Percentiles rank a stretch among this genome's conserved stretches.
Conservation (phyloP, 2,329 filamentous ascomycete species). For the Pochonia chlamydosporia region DNA sequence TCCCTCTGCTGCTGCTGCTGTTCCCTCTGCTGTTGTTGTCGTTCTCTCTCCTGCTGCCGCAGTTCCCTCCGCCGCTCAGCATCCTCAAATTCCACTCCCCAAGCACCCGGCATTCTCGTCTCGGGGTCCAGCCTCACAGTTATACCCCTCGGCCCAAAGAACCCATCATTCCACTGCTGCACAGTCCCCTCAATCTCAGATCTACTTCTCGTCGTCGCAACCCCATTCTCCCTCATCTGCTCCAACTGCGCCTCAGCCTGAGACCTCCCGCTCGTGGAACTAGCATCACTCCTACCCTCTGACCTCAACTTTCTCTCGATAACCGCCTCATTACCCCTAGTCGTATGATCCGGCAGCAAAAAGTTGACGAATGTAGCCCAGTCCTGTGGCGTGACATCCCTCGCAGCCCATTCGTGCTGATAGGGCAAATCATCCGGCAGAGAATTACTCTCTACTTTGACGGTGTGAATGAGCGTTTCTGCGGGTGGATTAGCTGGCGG, state of each 20-base stretch:
- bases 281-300: conserved; percentile 27
- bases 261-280: conserved; percentile 14
- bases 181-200: conserved; percentile 35
- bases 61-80: conserved; percentile 2
- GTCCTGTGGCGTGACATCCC: conserved; percentile 45
- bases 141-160: conserved; percentile 47
- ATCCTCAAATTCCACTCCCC: conserved; percentile 17
- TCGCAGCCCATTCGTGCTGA: conserved; percentile 27
- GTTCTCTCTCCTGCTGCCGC: conserved; percentile 9
- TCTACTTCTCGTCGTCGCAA: conserved; percentile 17
- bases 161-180: conserved; percentile 51
- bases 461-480: conserved; percentile 24
- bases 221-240: conserved; percentile 20
- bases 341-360: conserved; percentile 43
- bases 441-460: conserved; percentile 29
- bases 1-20: conserved; percentile 5
- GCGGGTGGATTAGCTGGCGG: conserved; percentile 9
- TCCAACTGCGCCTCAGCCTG: conserved; percentile 37
- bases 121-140: conserved; percentile 28
- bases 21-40: too few species aligned
- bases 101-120: conserved; percentile 19
- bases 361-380: conserved; percentile 56
- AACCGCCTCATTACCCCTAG: conserved; percentile 38
- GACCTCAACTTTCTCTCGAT: conserved; percentile 43
- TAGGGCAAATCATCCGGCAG: conserved; percentile 40